Evolutionary conservation across 495 filamentous ascomycete species (phyloP).

Genomic region (Thozetella sp.): DNA sequence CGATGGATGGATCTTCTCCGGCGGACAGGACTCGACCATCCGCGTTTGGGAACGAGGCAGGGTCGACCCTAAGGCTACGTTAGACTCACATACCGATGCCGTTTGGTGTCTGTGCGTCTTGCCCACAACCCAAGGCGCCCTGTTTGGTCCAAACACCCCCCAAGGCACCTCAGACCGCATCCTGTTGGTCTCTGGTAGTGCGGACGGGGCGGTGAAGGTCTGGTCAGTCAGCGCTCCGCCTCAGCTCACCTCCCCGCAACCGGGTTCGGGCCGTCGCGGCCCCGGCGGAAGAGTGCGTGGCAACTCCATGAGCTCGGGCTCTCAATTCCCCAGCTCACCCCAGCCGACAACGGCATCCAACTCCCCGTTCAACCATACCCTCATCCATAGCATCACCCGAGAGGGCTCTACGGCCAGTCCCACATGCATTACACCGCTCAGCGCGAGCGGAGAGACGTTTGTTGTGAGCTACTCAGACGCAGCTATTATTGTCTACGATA

Average conservation of each 20-base stretch:
- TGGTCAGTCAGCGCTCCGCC: conserved; percentile 96
- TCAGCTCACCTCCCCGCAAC: conserved; percentile 76
- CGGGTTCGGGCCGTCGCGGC: conserved; percentile 57
- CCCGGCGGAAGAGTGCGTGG: conserved; percentile 82
- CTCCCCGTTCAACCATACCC: conserved; percentile 58
- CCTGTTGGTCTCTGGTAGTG: conserved; percentile 85
- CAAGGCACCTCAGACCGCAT: conserved; percentile 82
- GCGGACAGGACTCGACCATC: conserved; percentile 90
- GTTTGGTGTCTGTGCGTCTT: conserved; percentile 96
- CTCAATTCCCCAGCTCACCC: conserved; percentile 86
- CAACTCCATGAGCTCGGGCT: conserved; percentile 89
- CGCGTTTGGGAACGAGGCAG: conserved; percentile 93
- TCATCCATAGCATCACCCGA: conserved; percentile 83
- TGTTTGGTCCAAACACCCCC: conserved; percentile 71
- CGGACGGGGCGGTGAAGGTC: conserved; percentile 89
- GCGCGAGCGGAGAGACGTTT: conserved; percentile 84
- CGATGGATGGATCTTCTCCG: conserved; percentile 97
- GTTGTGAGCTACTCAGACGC: conserved; percentile 92
- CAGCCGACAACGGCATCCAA: conserved; percentile 78
- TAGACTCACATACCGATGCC: conserved; percentile 92
- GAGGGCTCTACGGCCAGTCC: conserved; percentile 71
- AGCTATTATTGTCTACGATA: conserved; percentile 88
- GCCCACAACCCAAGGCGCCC: conserved; percentile 75
- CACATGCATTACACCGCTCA: conserved; percentile 89
- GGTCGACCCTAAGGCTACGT: conserved; percentile 92